Conservation (phyloP, 179 eudicot species). For the Drosera spatulata region DNA sequence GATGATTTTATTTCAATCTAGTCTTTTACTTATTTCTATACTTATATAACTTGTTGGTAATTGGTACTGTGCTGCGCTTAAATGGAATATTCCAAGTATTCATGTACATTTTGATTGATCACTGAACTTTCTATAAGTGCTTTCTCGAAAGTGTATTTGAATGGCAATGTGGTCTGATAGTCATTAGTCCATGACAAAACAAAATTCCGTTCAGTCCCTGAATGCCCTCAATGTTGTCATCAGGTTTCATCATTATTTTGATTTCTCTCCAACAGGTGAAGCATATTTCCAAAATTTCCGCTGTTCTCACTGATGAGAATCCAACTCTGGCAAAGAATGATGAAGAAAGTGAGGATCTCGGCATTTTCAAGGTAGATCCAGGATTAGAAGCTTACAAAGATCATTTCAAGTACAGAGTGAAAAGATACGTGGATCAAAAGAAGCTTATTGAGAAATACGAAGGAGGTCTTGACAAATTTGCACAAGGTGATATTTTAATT, state of each 20-base stretch:
- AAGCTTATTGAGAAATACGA: constrained; percentile 71
- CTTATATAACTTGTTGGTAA: too few species aligned
- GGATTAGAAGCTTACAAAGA: constrained; percentile 54
- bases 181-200: too few species aligned
- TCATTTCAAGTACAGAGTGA: constrained; percentile 64
- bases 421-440: constrained; percentile 61
- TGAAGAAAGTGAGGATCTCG: constrained; percentile 33
- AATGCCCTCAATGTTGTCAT: background rate
- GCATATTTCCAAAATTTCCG: constrained; percentile 23
- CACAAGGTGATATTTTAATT: constrained; percentile 44
- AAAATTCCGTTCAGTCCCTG: too few species aligned
- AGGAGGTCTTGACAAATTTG: constrained; percentile 85
- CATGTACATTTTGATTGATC: too few species aligned
- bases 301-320: constrained; percentile 46
- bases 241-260: background rate
- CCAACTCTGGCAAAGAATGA: constrained; percentile 33
- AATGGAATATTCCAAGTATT: too few species aligned
- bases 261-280: constrained; percentile 28
- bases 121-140: too few species aligned
- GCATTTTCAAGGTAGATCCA: constrained; percentile 53
- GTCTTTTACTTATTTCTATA: too few species aligned
- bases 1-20: background rate
- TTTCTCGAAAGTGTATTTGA: too few species aligned
- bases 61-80: too few species aligned
- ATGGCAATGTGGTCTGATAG: too few species aligned